These are phyloP conservation scores for Arachnopeziza araneosa DNA, from an alignment of 2,329 filamentous ascomycete genomes.

Conservation along the genomic window DNA sequence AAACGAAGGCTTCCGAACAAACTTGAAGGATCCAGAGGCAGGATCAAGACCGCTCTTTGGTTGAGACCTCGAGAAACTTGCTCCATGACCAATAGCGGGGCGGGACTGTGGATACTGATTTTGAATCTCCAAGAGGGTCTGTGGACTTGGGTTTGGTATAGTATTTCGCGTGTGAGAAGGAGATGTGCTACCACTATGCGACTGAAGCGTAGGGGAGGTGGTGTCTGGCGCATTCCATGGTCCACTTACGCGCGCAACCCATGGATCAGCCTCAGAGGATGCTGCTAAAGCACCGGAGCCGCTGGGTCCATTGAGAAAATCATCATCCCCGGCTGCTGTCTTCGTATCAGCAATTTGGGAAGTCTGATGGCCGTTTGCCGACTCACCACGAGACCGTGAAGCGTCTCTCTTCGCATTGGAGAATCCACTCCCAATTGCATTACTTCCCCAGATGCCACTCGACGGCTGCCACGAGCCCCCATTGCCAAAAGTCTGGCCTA, in stretches of 20 bases:
- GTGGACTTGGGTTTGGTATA: slow-evolving; percentile 33
- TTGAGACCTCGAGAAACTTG: slow-evolving; percentile 31
- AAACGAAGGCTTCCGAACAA: slow-evolving; percentile 24
- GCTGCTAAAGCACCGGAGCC: slow-evolving; percentile 65
- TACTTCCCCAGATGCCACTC: slow-evolving; percentile 48
- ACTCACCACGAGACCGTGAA: slow-evolving; percentile 44
- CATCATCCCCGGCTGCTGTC: slow-evolving; percentile 34
- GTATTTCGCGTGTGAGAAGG: slow-evolving; percentile 50
- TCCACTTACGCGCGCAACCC: slow-evolving; percentile 44
- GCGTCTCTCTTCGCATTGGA: slow-evolving; percentile 41
- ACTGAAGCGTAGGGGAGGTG: slow-evolving; percentile 38
- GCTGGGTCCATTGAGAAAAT: slow-evolving; percentile 48
- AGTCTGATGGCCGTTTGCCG: slow-evolving; percentile 4
- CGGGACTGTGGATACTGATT: slow-evolving; percentile 36
- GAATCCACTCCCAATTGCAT: slow-evolving; percentile 39
- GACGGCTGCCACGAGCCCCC: slow-evolving; percentile 33
- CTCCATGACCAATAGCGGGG: slow-evolving; percentile 40
- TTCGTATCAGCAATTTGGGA: slow-evolving; percentile 19
- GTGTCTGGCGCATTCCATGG: slow-evolving; percentile 54
- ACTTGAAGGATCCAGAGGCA: slow-evolving; percentile 39
- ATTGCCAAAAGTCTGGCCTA: slow-evolving; percentile 39
- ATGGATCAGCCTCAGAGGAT: slow-evolving; percentile 63
- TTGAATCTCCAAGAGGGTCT: slow-evolving; percentile 37
- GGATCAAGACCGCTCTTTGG: slow-evolving; percentile 39
- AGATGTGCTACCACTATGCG: slow-evolving; percentile 47